Conservation (phyloP, 441 rosid genomes). For the Populus hybrid region DNA sequence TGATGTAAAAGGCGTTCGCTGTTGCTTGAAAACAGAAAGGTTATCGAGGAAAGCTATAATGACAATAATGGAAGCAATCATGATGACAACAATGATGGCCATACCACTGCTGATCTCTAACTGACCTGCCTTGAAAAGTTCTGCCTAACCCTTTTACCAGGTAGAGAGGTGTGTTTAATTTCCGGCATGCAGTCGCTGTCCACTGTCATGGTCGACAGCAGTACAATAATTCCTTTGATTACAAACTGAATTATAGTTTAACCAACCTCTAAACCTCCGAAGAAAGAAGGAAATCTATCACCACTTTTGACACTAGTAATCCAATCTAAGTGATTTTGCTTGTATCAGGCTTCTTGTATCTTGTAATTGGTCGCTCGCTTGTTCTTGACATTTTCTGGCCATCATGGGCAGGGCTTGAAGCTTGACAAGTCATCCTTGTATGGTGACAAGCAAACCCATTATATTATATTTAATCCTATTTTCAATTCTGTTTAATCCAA, state of each 20-base stretch:
- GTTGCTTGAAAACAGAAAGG: slow-evolving; percentile 17
- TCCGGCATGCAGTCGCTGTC: slow-evolving; percentile 17
- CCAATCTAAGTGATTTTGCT: background rate
- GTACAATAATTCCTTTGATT: slow-evolving; percentile 9
- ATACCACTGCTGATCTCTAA: slow-evolving; percentile 1
- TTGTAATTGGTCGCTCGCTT: background rate
- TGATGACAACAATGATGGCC: slow-evolving; percentile 22
- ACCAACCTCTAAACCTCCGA: background rate
- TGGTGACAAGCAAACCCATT: background rate
- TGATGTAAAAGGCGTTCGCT: background rate
- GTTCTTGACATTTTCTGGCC: background rate
- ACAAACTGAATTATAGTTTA: background rate
- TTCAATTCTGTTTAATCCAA: background rate
- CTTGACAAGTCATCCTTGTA: background rate
- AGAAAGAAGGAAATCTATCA: background rate
- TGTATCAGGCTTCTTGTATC: background rate
- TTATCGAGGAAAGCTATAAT: slow-evolving; percentile 17
- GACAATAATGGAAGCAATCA: slow-evolving; percentile 24
- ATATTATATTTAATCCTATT: too few species aligned
- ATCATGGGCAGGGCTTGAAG: background rate
- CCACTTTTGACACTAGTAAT: background rate
- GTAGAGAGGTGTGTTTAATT: background rate
- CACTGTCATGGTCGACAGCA: background rate
- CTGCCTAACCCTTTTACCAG: background rate
- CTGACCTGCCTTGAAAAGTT: background rate